Conservation (phyloP, 202 grass and related monocot genomes). For the Hordeum pubiflorum region DNA sequence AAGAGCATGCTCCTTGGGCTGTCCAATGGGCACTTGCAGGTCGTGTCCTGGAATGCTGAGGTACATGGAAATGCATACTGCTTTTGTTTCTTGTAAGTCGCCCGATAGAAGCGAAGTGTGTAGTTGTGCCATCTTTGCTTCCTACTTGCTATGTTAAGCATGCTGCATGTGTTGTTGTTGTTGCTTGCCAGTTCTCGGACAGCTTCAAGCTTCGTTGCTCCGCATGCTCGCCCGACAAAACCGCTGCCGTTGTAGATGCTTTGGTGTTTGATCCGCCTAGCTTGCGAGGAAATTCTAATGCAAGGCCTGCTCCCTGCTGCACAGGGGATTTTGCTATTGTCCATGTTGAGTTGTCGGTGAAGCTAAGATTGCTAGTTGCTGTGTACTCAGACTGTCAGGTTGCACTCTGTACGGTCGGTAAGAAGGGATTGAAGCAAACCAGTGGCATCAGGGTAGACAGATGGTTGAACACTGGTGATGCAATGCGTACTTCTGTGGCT, state of each 20-base stretch:
- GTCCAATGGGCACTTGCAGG: slow-evolving; percentile 76
- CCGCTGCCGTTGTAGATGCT: slow-evolving; percentile 28
- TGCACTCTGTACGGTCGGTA: slow-evolving; percentile 66
- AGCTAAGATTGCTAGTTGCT: slow-evolving; percentile 70
- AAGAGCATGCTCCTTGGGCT: slow-evolving; percentile 88
- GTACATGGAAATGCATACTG: slow-evolving; percentile 58
- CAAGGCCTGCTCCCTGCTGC: slow-evolving; percentile 52
- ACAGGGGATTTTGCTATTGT: slow-evolving; percentile 54
- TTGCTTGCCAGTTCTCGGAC: slow-evolving; percentile 67
- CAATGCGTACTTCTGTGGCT: slow-evolving; percentile 80
- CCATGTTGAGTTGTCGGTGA: slow-evolving; percentile 70
- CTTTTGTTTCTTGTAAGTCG: slow-evolving; percentile 45
- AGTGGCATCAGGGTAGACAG: slow-evolving; percentile 59
- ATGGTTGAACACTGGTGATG: slow-evolving; percentile 66
- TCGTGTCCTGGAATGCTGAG: slow-evolving; percentile 93
- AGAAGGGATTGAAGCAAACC: slow-evolving; percentile 83
- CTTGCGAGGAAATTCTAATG: slow-evolving; percentile 38
- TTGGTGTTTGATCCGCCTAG: slow-evolving; percentile 50
- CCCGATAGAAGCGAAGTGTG: not conserved
- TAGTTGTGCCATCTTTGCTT: slow-evolving; percentile 3
- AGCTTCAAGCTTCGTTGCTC: slow-evolving; percentile 68
- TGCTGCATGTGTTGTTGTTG: slow-evolving; percentile 29
- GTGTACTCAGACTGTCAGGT: slow-evolving; percentile 83
- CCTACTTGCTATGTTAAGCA: slow-evolving; percentile 24
- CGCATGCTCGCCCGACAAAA: slow-evolving; percentile 43